Base-by-base conservation (phyloP, 345 rosid genomes). In the Linum usitatissimum region DNA sequence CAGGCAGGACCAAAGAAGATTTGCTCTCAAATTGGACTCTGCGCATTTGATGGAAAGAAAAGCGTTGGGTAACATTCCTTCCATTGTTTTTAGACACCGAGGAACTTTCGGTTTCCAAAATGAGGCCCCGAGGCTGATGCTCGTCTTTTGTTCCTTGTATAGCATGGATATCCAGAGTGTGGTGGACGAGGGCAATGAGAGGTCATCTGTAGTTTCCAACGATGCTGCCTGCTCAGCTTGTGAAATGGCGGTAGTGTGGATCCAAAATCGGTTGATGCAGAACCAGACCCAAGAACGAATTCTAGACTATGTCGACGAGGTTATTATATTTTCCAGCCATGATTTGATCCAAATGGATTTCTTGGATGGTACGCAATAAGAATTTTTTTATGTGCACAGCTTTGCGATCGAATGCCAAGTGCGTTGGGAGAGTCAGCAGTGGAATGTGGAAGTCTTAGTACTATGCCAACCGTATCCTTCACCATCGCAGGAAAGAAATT, bases 211-310 rank as follows among this genome's bases (percentile, higher is more conserved):
- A 20, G 3, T 49, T 61, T n/a, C 10, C 30, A 9, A 28, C 61
- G 67, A 68, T 61, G 67, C 73, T 12, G 55, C 51, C 64, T 73
- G 77, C 69, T 45, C 73, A 60, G 73, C 70, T 23, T 73, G 77
- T 68, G 77, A 68, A 66, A 73, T 73, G 77, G 40, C 70, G 55
- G 77, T 68, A 61, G 67, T 68, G 12, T 73, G 77, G 77, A 68
- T 73, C 69, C 69, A 65, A 61, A 65, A 48, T 69, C 70, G 68
- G 56, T 66, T 68, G 21, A 57, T 18, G 28, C 62, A 68, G 55
- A 68, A 73, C 42, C 70, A 68, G 66, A 68, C 73, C 28, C 72
- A 61, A 68, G 77, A 65, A 21, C 66, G 17, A 9, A 57, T 61
- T 28, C 40, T 68, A 30, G 31, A 65, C 55, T 65, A 61, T 57